These are phyloP conservation scores for Candida incommunis DNA, from an alignment of 805 yeast genomes.

Conservation along the genomic window DNA sequence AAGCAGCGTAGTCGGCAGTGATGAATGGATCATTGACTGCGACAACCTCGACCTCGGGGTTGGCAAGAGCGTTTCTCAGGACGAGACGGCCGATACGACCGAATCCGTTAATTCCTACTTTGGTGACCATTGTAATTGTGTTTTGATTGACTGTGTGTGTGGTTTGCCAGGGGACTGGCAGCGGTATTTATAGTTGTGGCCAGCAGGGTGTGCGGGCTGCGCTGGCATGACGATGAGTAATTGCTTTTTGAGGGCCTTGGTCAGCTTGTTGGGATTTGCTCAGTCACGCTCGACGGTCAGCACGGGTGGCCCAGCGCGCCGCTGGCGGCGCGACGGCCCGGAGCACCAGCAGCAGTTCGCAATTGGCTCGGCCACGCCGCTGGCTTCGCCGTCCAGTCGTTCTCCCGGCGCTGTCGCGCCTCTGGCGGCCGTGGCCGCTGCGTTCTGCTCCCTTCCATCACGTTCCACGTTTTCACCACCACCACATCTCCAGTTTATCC, in stretches of 20 bases:
- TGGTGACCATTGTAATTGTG: slow-evolving; percentile 26
- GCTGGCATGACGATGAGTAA: not conserved
- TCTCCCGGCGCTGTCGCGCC: too few species aligned
- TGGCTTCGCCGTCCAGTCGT: too few species aligned
- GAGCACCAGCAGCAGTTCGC: too few species aligned
- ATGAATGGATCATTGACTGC: slow-evolving; percentile 91
- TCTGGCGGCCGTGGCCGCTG: too few species aligned
- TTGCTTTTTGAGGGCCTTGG: not conserved
- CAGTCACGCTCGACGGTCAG: too few species aligned
- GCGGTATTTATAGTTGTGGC: not conserved
- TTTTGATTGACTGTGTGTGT: not conserved
- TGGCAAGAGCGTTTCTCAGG: slow-evolving; percentile 62
- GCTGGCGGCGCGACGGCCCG: too few species aligned
- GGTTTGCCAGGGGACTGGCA: not conserved
- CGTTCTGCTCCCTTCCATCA: too few species aligned
- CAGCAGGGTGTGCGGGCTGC: not conserved
- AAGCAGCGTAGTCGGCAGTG: slow-evolving; percentile 79
- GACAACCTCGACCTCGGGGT: slow-evolving; percentile 66
- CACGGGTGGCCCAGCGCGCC: too few species aligned
- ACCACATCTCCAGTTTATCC: too few species aligned
- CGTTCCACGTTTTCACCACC: too few species aligned
- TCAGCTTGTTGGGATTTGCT: too few species aligned
- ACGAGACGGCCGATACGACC: slow-evolving; percentile 89
- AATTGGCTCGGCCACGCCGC: too few species aligned
- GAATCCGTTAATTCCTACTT: slow-evolving; percentile 87